Percentiles rank a stretch among this genome's conserved stretches.
Evolutionary conservation across 192 early-diverging fungal genomes (phyloP).

Genomic region (Coemansia sp.): DNA sequence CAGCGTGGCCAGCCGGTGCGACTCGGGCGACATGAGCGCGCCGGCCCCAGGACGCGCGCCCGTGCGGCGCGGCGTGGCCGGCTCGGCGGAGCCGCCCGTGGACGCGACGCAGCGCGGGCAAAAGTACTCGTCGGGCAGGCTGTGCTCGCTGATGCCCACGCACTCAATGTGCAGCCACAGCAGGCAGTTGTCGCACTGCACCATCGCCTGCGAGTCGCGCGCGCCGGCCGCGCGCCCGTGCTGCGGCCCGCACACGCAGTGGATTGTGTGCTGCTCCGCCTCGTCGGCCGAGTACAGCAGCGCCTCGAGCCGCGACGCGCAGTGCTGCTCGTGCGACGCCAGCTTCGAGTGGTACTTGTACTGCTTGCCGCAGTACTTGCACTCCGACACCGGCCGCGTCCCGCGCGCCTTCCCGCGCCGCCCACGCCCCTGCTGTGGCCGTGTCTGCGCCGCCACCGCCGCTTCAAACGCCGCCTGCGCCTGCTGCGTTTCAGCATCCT

Average conservation of each 20-base stretch:
- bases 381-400: constrained; percentile 43
- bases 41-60: constrained; percentile 2
- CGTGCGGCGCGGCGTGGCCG: constrained; percentile 24
- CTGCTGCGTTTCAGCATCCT: constrained; percentile 8
- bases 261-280: constrained; percentile 52
- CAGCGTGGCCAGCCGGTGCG: constrained; percentile 38
- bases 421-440: constrained; percentile 13
- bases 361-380: constrained; percentile 62
- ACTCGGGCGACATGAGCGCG: constrained; percentile 42
- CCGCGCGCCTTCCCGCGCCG: constrained; percentile 8
- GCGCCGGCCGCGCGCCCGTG: constrained; percentile 36
- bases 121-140: constrained; percentile 60
- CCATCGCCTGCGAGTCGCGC: constrained; percentile 58
- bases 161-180: constrained; percentile 74
- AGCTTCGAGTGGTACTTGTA: constrained; percentile 63
- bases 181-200: constrained; percentile 72
- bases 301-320: constrained; percentile 54
- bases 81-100: constrained; percentile 7
- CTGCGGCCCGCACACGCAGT: constrained; percentile 49
- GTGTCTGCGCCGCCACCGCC: constrained; percentile 22
- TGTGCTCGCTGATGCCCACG: constrained; percentile 58
- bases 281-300: constrained; percentile 52
- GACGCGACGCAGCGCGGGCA: constrained; percentile 53
- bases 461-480: constrained; percentile 35
- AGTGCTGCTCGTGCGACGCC: constrained; percentile 58